Evolutionary conservation across 108 stramenopile species (phyloP).

Genomic region (Skeletonema grethae): DNA sequence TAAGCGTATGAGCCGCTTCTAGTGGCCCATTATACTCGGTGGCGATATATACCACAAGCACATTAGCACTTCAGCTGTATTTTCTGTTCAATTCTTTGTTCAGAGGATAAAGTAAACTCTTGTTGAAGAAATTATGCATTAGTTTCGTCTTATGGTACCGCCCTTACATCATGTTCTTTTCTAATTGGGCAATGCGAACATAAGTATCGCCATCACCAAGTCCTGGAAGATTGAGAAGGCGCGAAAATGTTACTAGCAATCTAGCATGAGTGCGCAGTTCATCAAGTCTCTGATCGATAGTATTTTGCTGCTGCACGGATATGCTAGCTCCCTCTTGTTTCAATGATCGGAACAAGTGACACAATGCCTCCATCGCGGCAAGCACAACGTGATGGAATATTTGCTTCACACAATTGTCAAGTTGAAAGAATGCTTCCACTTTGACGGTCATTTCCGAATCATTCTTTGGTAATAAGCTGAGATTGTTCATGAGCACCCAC

Average conservation of each 20-base stretch:
- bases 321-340: conserved; percentile 17
- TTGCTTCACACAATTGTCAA: conserved; percentile 35
- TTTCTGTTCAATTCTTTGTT: too few relatives aligned
- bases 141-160: neutral
- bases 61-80: too few relatives aligned
- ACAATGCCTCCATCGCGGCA: conserved; percentile 50
- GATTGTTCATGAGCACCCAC: conserved; percentile 43
- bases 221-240: conserved; percentile 51
- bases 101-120: conserved; percentile 39
- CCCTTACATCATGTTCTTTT: conserved; percentile 53
- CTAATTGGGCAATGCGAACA: conserved; percentile 49
- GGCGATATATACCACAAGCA: too few relatives aligned
- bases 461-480: conserved; percentile 33
- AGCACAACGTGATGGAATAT: conserved; percentile 51
- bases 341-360: conserved; percentile 35
- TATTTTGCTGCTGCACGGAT: conserved; percentile 17
- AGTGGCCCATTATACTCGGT: too few relatives aligned
- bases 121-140: neutral
- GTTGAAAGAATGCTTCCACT: conserved; percentile 37
- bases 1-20: too few relatives aligned
- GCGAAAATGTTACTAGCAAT: conserved; percentile 71
- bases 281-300: conserved; percentile 46
- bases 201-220: conserved; percentile 40
- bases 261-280: conserved; percentile 63
- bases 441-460: conserved; percentile 45